Conservation (phyloP, 1,284 basidiomycete species). For the Pseudozyma sp. region DNA sequence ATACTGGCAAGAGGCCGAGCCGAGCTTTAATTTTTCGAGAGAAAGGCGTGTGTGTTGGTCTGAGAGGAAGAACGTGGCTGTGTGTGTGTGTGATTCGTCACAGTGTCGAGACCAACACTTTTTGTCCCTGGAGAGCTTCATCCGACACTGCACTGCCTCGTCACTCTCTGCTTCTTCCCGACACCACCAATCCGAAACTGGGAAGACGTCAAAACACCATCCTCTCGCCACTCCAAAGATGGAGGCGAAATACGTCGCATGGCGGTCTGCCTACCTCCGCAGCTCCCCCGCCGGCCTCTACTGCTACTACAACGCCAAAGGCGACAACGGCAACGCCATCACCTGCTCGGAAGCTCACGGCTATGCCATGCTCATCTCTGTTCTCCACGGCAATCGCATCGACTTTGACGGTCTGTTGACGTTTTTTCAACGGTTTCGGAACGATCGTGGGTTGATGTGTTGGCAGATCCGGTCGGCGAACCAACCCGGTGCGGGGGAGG, state of each 20-base stretch:
- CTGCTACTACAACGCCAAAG: constrained; percentile 60
- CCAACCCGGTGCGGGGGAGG: constrained; percentile 16
- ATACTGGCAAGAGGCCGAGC: too few relatives aligned
- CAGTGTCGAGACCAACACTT: constrained; percentile 8
- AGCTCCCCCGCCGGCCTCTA: constrained; percentile 41
- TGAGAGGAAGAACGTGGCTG: not conserved
- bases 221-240: constrained; percentile 19
- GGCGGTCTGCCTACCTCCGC: constrained; percentile 43
- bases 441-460: constrained; percentile 59
- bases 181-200: too few relatives aligned
- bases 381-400: constrained; percentile 52
- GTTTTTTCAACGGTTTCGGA: constrained; percentile 56
- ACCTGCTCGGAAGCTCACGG: constrained; percentile 65
- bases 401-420: constrained; percentile 59
- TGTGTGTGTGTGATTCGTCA: constrained; percentile 3
- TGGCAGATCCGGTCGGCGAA: constrained; percentile 57
- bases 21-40: too few relatives aligned
- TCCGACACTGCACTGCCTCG: not conserved
- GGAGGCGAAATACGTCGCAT: constrained; percentile 51
- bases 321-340: constrained; percentile 62
- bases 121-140: not conserved
- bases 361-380: constrained; percentile 63
- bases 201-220: too few relatives aligned
- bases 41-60: too few relatives aligned
- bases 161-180: too few relatives aligned